Evolutionary conservation across 495 filamentous ascomycete genomes (phyloP).

Genomic region (Acidiella bohemica): DNA sequence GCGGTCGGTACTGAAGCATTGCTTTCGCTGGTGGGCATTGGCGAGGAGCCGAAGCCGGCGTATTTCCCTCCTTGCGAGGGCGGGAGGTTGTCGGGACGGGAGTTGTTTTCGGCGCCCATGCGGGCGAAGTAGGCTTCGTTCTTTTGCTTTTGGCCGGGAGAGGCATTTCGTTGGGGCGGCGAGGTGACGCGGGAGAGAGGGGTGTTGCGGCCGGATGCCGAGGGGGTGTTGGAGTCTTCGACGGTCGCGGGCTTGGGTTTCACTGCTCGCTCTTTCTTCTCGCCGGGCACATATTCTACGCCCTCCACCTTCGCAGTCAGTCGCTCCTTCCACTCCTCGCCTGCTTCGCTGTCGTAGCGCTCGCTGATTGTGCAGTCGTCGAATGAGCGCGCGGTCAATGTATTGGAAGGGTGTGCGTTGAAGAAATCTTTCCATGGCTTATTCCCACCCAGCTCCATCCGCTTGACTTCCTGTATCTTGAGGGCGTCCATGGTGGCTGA

Average conservation of each 20-base stretch:
- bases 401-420: constrained; percentile 52
- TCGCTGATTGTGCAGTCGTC: constrained; percentile 65
- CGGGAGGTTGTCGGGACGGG: constrained; percentile 55
- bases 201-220: constrained; percentile 14
- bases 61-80: constrained; percentile 90
- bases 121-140: constrained; percentile 87
- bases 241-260: constrained; percentile 7
- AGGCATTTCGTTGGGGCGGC: constrained; percentile 18
- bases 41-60: constrained; percentile 70
- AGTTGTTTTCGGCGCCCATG: constrained; percentile 66
- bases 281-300: constrained; percentile 57
- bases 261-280: not conserved
- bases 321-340: constrained; percentile 93
- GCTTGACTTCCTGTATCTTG: constrained; percentile 70
- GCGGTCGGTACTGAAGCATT: constrained; percentile 40
- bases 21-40: constrained; percentile 33
- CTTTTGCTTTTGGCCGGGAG: constrained; percentile 38
- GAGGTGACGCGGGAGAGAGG: constrained; percentile 3
- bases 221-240: constrained; percentile 25
- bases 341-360: constrained; percentile 70
- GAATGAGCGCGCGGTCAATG: constrained; percentile 45
- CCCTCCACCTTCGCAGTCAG: constrained; percentile 75
- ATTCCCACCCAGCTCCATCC: constrained; percentile 81
- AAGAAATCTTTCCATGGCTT: constrained; percentile 75
- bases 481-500: constrained; percentile 97